Percentiles rank a stretch among this genome's conserved stretches.
Conservation (phyloP, 2,329 filamentous ascomycete genomes). For the Gnomoniopsis sp. region DNA sequence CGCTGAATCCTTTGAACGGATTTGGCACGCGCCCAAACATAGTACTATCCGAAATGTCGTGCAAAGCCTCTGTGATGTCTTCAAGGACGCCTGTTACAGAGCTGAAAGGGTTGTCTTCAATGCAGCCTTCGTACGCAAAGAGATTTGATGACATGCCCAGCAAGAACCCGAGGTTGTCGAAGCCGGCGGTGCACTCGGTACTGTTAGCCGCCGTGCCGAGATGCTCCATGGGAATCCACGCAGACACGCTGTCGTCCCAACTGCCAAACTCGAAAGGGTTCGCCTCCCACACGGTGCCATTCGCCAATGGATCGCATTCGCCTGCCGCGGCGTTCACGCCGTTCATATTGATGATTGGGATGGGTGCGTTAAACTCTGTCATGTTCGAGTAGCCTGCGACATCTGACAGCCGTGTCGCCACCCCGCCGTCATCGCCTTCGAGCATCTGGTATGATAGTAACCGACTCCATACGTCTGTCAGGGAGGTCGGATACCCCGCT, state of each 20-base stretch:
- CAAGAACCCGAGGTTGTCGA: neutral
- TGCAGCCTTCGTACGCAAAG: neutral
- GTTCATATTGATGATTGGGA: constrained; percentile 2
- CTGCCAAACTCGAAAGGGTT: constrained; percentile 7
- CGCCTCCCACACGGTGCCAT: constrained; percentile 4
- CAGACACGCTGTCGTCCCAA: constrained; percentile 2
- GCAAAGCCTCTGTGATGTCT: neutral
- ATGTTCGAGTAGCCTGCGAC: neutral
- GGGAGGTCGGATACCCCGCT: constrained; percentile 1
- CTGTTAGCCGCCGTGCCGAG: neutral
- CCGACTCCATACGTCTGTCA: neutral
- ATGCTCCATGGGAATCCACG: constrained; percentile 3
- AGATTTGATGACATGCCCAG: constrained; percentile 1
- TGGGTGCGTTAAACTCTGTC: neutral
- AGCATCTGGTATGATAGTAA: constrained; percentile 10
- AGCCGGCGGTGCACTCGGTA: constrained; percentile 2
- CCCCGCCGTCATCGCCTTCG: neutral
- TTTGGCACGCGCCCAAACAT: constrained; percentile 2
- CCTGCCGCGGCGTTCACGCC: neutral
- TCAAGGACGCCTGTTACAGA: neutral
- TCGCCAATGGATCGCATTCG: neutral
- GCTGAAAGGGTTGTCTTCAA: neutral
- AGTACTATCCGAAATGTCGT: neutral
- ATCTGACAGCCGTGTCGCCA: neutral
- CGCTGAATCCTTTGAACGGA: constrained; percentile 6